Conservation (phyloP, 2,329 filamentous ascomycete genomes). For the Microdochium paspali region DNA sequence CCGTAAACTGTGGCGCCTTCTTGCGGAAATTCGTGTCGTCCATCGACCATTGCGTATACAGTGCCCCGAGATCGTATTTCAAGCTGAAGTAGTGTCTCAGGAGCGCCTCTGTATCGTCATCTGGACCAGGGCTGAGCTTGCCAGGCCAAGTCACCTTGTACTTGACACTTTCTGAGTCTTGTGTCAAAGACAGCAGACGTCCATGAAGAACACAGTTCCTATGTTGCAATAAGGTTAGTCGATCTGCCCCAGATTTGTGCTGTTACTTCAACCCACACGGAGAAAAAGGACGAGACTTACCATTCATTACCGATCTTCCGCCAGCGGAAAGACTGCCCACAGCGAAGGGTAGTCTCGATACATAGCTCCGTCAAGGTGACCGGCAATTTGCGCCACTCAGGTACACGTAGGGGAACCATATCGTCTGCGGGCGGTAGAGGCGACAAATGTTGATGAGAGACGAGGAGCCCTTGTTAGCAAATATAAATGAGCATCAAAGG, state of each 20-base stretch:
- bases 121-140: conserved; percentile 15
- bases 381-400: conserved; percentile 82
- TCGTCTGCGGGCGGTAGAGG: conserved; percentile 1
- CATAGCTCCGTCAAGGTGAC: conserved; percentile 77
- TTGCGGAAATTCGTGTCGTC: conserved; percentile 82
- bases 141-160: conserved; percentile 63
- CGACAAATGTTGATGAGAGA: neutral
- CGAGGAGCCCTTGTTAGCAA: too few species aligned
- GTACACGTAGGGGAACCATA: conserved; percentile 37
- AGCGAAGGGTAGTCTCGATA: conserved; percentile 88
- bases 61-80: conserved; percentile 57
- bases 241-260: neutral
- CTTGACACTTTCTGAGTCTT: conserved; percentile 69
- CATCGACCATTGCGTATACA: conserved; percentile 83
- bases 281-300: conserved; percentile 44
- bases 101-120: conserved; percentile 64
- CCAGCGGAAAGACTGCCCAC: conserved; percentile 97
- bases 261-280: neutral
- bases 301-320: conserved; percentile 78
- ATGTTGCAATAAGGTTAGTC: conserved; percentile 1
- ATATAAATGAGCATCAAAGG: too few species aligned
- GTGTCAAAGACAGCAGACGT: conserved; percentile 74
- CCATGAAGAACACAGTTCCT: conserved; percentile 80
- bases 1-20: conserved; percentile 78
- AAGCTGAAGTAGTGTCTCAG: conserved; percentile 84